phyloP scores from a whole-genome alignment of 1,284 basidiomycete genomes.

The Chiua sp. region DNA sequence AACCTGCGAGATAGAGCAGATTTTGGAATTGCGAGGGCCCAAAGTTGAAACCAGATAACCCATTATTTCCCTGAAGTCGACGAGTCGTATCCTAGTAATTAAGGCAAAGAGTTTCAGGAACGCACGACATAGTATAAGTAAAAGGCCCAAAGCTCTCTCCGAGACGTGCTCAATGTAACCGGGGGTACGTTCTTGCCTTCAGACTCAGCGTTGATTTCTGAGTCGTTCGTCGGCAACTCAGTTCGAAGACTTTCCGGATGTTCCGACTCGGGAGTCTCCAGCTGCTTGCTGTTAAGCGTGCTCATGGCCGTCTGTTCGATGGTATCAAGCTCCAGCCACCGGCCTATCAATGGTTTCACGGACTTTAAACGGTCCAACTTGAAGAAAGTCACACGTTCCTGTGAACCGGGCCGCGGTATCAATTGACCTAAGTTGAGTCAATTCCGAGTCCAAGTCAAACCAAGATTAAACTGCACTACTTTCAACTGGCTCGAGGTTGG shows the following conservation, averaged over 20 bases:
- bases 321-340: too few relatives aligned
- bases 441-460: too few relatives aligned
- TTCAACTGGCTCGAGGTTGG: too few relatives aligned
- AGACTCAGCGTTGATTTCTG: neutral
- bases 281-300: neutral
- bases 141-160: constrained; percentile 69
- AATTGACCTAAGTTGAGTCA: too few relatives aligned
- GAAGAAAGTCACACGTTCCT: neutral
- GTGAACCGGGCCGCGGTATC: neutral
- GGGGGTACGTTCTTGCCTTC: neutral
- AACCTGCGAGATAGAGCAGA: constrained; percentile 71
- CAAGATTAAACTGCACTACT: too few relatives aligned
- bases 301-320: constrained; percentile 4
- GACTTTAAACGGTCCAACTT: too few relatives aligned
- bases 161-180: constrained; percentile 47
- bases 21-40: constrained; percentile 82
- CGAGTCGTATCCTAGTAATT: neutral
- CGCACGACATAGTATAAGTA: constrained; percentile 70
- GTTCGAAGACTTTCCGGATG: neutral
- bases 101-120: constrained; percentile 3
- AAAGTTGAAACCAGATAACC: constrained; percentile 76
- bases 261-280: neutral
- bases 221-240: neutral
- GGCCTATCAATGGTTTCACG: too few relatives aligned
- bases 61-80: constrained; percentile 62